These are phyloP conservation scores for Aureobasidium musti DNA, from an alignment of 2,329 filamentous ascomycete genomes.

Conservation along the genomic window DNA sequence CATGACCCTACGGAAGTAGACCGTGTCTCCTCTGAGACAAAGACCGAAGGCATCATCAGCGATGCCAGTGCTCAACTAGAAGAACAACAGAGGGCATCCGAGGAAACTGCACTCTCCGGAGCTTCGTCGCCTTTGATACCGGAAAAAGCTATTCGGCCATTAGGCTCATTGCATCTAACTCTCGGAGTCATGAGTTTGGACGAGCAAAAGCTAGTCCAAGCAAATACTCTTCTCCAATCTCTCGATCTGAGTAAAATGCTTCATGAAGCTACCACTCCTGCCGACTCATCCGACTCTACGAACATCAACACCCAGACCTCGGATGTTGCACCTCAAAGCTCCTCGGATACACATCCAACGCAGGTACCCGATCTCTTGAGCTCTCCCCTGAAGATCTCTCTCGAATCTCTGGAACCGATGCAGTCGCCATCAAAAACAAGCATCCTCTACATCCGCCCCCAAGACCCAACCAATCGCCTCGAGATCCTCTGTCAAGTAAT, in stretches of 20 bases:
- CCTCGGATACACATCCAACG: background rate
- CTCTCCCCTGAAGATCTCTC: slow-evolving; percentile 42
- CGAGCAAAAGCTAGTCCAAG: slow-evolving; percentile 53
- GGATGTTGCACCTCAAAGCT: background rate
- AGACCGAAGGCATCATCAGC: background rate
- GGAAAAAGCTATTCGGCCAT: slow-evolving; percentile 67
- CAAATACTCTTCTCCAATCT: slow-evolving; percentile 43
- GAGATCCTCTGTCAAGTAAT: slow-evolving; percentile 61
- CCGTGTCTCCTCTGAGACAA: background rate
- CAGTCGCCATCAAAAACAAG: slow-evolving; percentile 58
- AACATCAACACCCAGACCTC: too few species aligned
- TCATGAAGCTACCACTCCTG: background rate
- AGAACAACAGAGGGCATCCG: background rate
- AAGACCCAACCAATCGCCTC: slow-evolving; percentile 56
- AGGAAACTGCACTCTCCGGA: background rate
- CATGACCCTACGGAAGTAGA: background rate
- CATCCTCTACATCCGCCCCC: slow-evolving; percentile 66
- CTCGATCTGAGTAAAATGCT: slow-evolving; percentile 37
- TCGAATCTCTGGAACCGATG: slow-evolving; percentile 62
- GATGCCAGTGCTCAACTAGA: background rate
- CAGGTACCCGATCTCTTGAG: background rate
- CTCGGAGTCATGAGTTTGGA: slow-evolving; percentile 80
- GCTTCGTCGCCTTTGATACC: slow-evolving; percentile 55
- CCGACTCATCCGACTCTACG: background rate
- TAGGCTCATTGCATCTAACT: slow-evolving; percentile 82